Percentiles rank a stretch among this genome's conserved stretches.
Evolutionary conservation across 2,329 filamentous ascomycete genomes (phyloP).

Genomic region (Coleophoma eucalyptorum): DNA sequence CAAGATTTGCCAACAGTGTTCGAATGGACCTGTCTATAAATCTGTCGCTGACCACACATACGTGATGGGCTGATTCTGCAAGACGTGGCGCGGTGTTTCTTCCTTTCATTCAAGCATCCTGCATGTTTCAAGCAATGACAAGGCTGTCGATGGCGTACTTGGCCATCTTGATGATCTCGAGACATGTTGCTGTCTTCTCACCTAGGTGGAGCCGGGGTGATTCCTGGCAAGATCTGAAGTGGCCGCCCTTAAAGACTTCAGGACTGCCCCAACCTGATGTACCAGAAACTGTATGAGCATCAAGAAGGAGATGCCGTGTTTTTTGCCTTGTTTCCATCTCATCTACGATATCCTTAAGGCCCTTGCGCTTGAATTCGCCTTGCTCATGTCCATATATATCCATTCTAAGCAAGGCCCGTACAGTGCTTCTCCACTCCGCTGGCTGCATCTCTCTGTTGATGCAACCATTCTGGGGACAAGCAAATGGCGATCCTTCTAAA

Average conservation of each 20-base stretch:
- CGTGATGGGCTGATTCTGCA: too few relatives aligned
- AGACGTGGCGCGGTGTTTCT: too few relatives aligned
- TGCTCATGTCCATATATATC: slow-evolving; percentile 52
- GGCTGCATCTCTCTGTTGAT: slow-evolving; percentile 42
- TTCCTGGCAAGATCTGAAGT: background rate
- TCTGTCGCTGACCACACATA: too few relatives aligned
- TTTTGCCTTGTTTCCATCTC: slow-evolving; percentile 48
- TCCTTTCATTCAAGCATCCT: background rate
- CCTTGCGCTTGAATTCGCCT: slow-evolving; percentile 27
- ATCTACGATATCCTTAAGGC: slow-evolving; percentile 50
- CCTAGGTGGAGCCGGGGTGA: slow-evolving; percentile 19
- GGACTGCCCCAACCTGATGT: slow-evolving; percentile 2
- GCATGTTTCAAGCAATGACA: slow-evolving; percentile 42
- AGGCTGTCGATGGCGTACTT: slow-evolving; percentile 49
- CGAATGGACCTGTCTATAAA: too few relatives aligned
- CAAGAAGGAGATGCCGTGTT: slow-evolving; percentile 44
- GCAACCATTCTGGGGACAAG: slow-evolving; percentile 10
- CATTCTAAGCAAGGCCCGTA: slow-evolving; percentile 49
- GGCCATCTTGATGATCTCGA: slow-evolving; percentile 50
- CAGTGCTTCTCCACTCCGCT: slow-evolving; percentile 47
- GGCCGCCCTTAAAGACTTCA: background rate
- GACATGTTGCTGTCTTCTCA: slow-evolving; percentile 39
- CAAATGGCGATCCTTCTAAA: slow-evolving; percentile 21
- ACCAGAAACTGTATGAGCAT: slow-evolving; percentile 40
- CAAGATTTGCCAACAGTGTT: too few relatives aligned